phyloP scores from a whole-genome alignment of 2,329 filamentous ascomycete species.

The Neodidymelliopsis sp. region DNA sequence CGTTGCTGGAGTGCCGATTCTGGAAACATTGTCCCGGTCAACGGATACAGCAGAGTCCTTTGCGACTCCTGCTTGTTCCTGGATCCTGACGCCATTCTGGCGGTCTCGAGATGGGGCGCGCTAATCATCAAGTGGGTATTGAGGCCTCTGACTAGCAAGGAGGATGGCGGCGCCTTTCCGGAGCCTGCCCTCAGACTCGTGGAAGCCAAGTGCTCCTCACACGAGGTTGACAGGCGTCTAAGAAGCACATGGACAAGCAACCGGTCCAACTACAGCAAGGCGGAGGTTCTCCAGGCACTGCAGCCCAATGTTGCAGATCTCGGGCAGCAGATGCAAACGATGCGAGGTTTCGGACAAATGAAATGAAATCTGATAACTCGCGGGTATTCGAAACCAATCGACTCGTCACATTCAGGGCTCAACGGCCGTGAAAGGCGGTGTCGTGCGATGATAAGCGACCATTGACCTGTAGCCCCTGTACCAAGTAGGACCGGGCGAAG shows the following conservation, averaged over 20 bases:
- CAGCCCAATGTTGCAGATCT: constrained; percentile 35
- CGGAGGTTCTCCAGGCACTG: constrained; percentile 6
- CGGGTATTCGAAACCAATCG: constrained; percentile 4
- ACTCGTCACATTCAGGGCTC: constrained; percentile 2
- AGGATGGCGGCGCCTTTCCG: constrained; percentile 17
- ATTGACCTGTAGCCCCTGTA: constrained; percentile 4
- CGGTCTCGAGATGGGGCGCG: constrained; percentile 29
- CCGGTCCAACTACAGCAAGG: constrained; percentile 3
- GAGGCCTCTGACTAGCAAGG: constrained; percentile 11
- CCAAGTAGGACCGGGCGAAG: background rate
- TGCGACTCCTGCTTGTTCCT: constrained; percentile 19
- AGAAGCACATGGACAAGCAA: constrained; percentile 5
- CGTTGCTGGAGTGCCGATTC: background rate
- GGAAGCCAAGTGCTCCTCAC: constrained; percentile 21
- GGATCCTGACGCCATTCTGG: constrained; percentile 35
- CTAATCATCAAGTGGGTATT: constrained; percentile 22
- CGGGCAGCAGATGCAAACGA: constrained; percentile 25
- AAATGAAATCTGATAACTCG: constrained; percentile 8
- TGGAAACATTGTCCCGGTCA: constrained; percentile 2
- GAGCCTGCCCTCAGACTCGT: constrained; percentile 15
- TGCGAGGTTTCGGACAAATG: background rate
- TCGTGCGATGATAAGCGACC: constrained; percentile 14
- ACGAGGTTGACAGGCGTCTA: constrained; percentile 24
- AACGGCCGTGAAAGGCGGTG: constrained; percentile 15
- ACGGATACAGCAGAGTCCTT: background rate